Base-by-base conservation (phyloP, 2,329 filamentous ascomycete genomes). In the Monascus ruber region DNA sequence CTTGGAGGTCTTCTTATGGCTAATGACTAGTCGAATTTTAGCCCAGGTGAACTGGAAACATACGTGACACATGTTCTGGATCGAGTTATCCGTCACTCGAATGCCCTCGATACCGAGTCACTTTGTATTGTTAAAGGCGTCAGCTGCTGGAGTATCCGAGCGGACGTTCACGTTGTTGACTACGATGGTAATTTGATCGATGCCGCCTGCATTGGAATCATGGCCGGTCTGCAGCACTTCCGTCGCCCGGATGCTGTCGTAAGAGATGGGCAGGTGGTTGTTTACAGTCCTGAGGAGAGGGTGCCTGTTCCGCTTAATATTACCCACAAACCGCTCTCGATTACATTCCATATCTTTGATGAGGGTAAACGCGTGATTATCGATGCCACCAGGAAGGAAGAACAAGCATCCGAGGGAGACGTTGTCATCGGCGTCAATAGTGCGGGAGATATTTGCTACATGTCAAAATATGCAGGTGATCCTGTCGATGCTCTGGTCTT, bases 101-200 rank as follows among this genome's bases (percentile, higher is more conserved):
- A 83, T 50, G 89, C 91, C 5, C 77, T 98, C 32, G 89, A 96
- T 61, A 94, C 88, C 28, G 91, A 98, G 65, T 94, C 88, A 4
- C 74, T 98, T 34, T 98, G 91, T 62, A 85, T 98, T 24, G 73
- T 95, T 26, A 87, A 91, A 7, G 88, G 85, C 5, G 73, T 83
- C 43, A 94, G 93, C 63, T 91, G 85, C 68, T 98, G 91, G 79
- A 83, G 83, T 44, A 74, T 98, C 46, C 80, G 89, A 42, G 88
- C 85, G 17, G 89, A 96, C 60, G 76, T 96, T 24, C 91, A 98
- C 63, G 79, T 96, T 35, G 74, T 96, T 34, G 82, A 86, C 37
- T 85, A 88, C 58, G 89, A 96, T 59, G 91, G 91, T 38, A 89
- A 88, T 51, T 71, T 98, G 33, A 77, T 91, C 29, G 89, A 96